Percentiles rank a stretch among this genome's conserved stretches.
Conservation (phyloP, 495 filamentous ascomycete species). For the Amorphotheca resinae region DNA sequence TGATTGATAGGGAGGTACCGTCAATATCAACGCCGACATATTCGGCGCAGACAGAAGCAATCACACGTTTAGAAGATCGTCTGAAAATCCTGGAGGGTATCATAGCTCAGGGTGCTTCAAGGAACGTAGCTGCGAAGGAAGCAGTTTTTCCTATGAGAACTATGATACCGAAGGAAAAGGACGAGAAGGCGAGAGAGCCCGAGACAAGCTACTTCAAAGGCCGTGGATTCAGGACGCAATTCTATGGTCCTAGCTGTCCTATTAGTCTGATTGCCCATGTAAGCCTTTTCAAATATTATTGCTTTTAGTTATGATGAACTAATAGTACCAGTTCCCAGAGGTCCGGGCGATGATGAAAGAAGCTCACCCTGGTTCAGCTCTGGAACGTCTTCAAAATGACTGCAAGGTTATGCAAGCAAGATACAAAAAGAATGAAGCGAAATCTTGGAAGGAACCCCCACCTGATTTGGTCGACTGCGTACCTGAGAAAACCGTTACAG, state of each 20-base stretch:
- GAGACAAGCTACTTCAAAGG: background rate
- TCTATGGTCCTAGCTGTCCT: background rate
- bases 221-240: background rate
- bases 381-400: background rate
- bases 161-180: background rate
- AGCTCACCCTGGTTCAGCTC: background rate
- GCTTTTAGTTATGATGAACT: background rate
- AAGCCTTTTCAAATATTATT: background rate
- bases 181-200: background rate
- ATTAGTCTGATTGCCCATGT: background rate
- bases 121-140: background rate
- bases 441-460: background rate
- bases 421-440: background rate
- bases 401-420: background rate
- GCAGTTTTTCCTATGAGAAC: too few species aligned
- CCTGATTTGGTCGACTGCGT: background rate
- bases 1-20: background rate
- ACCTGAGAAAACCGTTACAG: background rate
- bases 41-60: background rate
- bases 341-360: background rate
- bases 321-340: background rate
- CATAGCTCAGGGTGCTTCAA: background rate
- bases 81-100: background rate
- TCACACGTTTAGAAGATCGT: background rate
- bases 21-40: background rate